phyloP scores from a whole-genome alignment of 495 filamentous ascomycete genomes.

The Symbiotaphrina buchneri region DNA sequence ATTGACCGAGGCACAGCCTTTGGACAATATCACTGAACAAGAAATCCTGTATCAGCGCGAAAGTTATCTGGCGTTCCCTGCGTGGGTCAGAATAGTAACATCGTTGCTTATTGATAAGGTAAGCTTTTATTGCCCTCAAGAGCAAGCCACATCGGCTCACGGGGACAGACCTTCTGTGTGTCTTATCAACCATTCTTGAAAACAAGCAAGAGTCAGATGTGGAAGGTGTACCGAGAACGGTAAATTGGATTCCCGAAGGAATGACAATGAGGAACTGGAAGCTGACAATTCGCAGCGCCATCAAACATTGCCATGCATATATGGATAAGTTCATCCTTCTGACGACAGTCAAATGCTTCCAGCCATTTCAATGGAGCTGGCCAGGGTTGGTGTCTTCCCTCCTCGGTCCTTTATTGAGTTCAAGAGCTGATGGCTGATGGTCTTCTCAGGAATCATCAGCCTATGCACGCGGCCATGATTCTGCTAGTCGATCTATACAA shows the following conservation, averaged over 20 bases:
- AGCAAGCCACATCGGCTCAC: background rate
- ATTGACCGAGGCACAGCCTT: no score
- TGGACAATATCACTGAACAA: no score
- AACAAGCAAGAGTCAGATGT: slow-evolving; percentile 28
- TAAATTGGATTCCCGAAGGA: no score
- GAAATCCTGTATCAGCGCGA: no score
- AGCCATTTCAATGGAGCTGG: slow-evolving; percentile 34
- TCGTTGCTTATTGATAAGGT: slow-evolving; percentile 24
- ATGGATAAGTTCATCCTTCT: slow-evolving; percentile 31
- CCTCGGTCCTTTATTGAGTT: no score
- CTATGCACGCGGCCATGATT: slow-evolving; percentile 33
- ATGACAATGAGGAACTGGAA: no score
- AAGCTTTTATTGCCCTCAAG: background rate
- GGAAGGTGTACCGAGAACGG: no score
- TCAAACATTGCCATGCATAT: slow-evolving; percentile 29
- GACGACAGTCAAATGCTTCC: slow-evolving; percentile 26
- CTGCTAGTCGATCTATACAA: slow-evolving; percentile 33
- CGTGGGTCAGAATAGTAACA: slow-evolving; percentile 22
- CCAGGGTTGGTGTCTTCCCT: no score
- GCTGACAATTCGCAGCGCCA: slow-evolving; percentile 20
- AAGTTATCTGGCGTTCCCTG: slow-evolving; percentile 17
- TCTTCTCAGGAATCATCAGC: slow-evolving; percentile 34
- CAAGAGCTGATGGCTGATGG: slow-evolving; percentile 26
- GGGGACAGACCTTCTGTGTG: slow-evolving; percentile 23
- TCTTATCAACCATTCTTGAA: slow-evolving; percentile 32